A percentile compares a stretch with the other conserved stretches of the same genome.
Evolutionary conservation across 495 filamentous ascomycete genomes (phyloP).

Genomic region (Xylona heveae): DNA sequence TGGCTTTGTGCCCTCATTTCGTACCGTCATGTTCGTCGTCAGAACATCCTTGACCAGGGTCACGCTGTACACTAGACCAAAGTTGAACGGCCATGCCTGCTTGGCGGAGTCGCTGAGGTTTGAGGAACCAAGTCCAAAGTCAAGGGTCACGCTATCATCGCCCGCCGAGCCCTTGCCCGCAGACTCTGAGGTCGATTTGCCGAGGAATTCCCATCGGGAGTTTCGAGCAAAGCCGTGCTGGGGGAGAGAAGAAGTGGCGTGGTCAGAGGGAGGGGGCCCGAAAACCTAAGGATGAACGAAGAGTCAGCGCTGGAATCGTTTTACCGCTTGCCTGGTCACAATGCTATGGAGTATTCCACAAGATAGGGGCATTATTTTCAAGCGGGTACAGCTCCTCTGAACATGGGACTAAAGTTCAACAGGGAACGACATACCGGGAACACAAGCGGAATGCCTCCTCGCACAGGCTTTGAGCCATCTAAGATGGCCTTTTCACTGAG

Average conservation of each 20-base stretch:
- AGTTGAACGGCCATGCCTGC: constrained; percentile 58
- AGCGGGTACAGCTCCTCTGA: no score
- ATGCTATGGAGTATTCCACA: no score
- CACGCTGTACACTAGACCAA: constrained; percentile 82
- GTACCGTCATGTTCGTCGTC: constrained; percentile 65
- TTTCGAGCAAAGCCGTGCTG: constrained; percentile 95
- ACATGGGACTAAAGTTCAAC: no score
- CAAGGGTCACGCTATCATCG: constrained; percentile 61
- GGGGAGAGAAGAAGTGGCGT: constrained; percentile 49
- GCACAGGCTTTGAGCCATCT: constrained; percentile 43
- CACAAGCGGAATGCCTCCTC: constrained; percentile 77
- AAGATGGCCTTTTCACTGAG: constrained; percentile 52
- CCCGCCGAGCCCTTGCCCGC: constrained; percentile 13
- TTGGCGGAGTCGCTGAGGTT: constrained; percentile 42
- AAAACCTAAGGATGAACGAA: no score
- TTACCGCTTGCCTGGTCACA: no score
- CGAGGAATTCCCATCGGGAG: constrained; percentile 54
- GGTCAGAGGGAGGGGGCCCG: constrained; percentile 54
- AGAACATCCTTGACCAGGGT: constrained; percentile 53
- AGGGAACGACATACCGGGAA: constrained; percentile 61
- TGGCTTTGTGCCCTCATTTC: constrained; percentile 58
- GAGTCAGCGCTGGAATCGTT: no score
- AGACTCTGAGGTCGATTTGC: constrained; percentile 42
- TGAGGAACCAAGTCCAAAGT: constrained; percentile 68
- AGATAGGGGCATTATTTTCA: not conserved